phyloP scores from a whole-genome alignment of 768 basidiomycete species.

The Mycena olivaceomarginata region DNA sequence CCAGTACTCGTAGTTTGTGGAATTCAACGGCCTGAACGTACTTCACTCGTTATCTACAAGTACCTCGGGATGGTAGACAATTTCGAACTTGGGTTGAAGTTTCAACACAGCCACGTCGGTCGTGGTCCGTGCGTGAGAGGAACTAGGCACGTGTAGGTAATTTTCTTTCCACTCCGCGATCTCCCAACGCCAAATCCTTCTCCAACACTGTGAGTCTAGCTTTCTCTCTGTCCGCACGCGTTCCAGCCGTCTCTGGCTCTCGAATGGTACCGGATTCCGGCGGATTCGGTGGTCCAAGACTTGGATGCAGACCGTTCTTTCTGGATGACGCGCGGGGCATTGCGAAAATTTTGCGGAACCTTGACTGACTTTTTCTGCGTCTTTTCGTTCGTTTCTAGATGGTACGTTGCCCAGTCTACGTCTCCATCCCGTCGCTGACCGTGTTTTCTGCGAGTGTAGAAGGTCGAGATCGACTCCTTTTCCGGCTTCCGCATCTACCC shows the following conservation, averaged over 20 bases:
- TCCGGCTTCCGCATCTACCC: slow-evolving; percentile 99
- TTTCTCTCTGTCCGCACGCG: background rate
- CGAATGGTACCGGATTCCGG: slow-evolving; percentile 20
- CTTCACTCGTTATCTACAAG: too few relatives aligned
- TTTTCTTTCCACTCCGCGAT: background rate
- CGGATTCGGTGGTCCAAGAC: background rate
- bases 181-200: background rate
- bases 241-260: slow-evolving; percentile 2
- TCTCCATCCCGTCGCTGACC: background rate
- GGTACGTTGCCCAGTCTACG: slow-evolving; percentile 11
- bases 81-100: too few relatives aligned
- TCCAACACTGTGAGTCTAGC: slow-evolving; percentile 23
- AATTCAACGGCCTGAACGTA: too few relatives aligned
- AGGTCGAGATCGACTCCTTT: slow-evolving; percentile 99
- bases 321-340: slow-evolving; percentile 23
- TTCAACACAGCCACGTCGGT: too few relatives aligned
- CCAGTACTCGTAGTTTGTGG: too few relatives aligned
- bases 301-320: slow-evolving; percentile 12
- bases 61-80: too few relatives aligned
- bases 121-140: too few relatives aligned
- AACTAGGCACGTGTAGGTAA: too few relatives aligned
- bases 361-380: slow-evolving; percentile 15
- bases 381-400: slow-evolving; percentile 24
- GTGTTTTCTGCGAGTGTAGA: slow-evolving; percentile 68
- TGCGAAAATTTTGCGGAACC: background rate